Percentiles rank a stretch among this genome's conserved stretches.
Conservation (phyloP, 495 filamentous ascomycete species). For the Aspergillus diversus region DNA sequence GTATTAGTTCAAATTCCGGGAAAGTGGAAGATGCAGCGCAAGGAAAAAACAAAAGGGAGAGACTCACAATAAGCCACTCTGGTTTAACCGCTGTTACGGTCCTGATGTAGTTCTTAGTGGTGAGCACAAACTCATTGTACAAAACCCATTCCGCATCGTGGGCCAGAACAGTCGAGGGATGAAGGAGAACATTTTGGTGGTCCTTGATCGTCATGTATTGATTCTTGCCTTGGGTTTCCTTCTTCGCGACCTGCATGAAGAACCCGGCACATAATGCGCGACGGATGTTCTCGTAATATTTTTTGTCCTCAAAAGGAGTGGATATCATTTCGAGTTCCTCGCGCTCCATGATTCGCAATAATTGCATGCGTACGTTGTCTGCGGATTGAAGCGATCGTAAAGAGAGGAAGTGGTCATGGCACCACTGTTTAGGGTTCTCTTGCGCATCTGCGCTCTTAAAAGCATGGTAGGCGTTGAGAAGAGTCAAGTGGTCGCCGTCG, state of each 20-base stretch:
- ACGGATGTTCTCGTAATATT: conserved; percentile 97
- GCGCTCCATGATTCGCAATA: conserved; percentile 95
- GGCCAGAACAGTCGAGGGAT: conserved; percentile 84
- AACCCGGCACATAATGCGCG: conserved; percentile 93
- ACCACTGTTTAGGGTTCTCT: conserved; percentile 83
- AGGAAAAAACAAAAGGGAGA: background rate
- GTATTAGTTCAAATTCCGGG: conserved; percentile 25
- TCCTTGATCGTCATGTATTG: conserved; percentile 93
- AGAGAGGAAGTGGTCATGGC: conserved; percentile 96
- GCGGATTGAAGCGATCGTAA: conserved; percentile 86
- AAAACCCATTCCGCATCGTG: conserved; percentile 94
- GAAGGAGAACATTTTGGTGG: conserved; percentile 85
- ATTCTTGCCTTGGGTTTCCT: conserved; percentile 72
- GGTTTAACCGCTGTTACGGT: conserved; percentile 64
- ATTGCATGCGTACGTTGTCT: conserved; percentile 88
- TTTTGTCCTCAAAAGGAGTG: conserved; percentile 90
- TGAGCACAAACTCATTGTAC: conserved; percentile 98
- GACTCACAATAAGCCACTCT: conserved; percentile 84
- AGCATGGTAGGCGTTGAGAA: conserved; percentile 98
- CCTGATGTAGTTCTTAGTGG: conserved; percentile 87
- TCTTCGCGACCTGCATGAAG: conserved; percentile 99
- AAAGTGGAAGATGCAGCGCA: background rate
- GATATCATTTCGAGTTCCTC: conserved; percentile 81
- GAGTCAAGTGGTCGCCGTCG: conserved; percentile 92
- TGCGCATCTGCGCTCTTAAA: conserved; percentile 80